Conservation (phyloP, 495 filamentous ascomycete species). For the Parmelia sp. region DNA sequence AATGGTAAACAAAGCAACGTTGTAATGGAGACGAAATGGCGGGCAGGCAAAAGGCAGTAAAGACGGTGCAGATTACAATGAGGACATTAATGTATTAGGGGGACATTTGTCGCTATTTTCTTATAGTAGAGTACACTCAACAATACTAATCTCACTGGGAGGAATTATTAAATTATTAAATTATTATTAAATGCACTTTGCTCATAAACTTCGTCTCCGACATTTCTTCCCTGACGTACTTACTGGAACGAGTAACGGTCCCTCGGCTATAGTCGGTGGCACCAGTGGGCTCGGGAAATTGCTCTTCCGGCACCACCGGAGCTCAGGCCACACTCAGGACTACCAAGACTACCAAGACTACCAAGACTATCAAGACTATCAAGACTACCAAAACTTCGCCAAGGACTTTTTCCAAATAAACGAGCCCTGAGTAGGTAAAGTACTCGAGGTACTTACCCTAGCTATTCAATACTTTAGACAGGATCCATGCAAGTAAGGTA, state of each 20-base stretch:
- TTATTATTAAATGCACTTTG: too few relatives aligned
- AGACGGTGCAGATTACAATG: not conserved
- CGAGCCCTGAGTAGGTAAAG: too few relatives aligned
- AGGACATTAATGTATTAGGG: not conserved
- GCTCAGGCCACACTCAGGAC: not conserved
- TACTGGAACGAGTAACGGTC: too few relatives aligned
- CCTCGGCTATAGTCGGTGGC: too few relatives aligned
- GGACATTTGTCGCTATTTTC: not conserved
- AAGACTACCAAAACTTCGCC: not conserved
- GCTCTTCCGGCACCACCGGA: slow-evolving; percentile 2
- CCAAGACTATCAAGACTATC: not conserved
- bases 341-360: not conserved
- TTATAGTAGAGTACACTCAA: too few relatives aligned
- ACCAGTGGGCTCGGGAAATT: not conserved
- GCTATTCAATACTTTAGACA: not conserved
- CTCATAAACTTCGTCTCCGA: too few relatives aligned
- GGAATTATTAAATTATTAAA: too few relatives aligned
- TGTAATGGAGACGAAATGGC: not conserved
- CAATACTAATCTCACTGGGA: too few relatives aligned
- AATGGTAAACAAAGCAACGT: not conserved
- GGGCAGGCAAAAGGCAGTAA: not conserved
- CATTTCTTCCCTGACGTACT: too few relatives aligned
- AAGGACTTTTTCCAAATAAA: not conserved
- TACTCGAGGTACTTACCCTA: too few relatives aligned
- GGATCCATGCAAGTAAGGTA: too few relatives aligned